Evolutionary conservation across 2,329 filamentous ascomycete genomes (phyloP), one percentile per base, ranked within the genome.

Genomic region (Huntiella savannae): DNA sequence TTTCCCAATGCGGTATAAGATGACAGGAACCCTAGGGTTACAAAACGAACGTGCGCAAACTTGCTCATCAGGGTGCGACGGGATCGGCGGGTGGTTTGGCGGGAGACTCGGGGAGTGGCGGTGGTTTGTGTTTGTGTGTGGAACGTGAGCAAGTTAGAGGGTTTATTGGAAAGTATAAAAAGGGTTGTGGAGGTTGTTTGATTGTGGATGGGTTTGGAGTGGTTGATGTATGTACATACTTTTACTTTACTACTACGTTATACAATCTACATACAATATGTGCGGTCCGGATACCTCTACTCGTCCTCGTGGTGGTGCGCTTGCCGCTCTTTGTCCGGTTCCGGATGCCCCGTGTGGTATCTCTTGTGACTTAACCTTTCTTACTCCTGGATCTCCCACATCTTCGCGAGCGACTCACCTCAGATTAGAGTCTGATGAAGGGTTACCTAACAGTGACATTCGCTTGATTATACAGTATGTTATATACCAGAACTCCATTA

Each of bases 381-480:
- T 68, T 45, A 64, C 62, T 1, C 62, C 61, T 0, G 62, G 60
- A 5, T 54, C 57, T 16, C 63, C 63, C 2, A 54, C 54, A 16
- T 61, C 62, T 41, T 40, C 51, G 5, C 55, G 54, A 2, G 65
- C 66, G 3, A 69, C 66, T 2, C 65, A 68, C 43, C 62, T 61
- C 5, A 58, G 63, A 5, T 59, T 68, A 11, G 66, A 61, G 0
- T 59, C 59, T 2, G 56, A 54, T 17, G 46, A 51, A 54, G 1
- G 51, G 49, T 4, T 52, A 45, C 7, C 50, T 50, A 10, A 45
- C 51, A 4, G 51, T 46, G 5, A 32, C 22, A 50, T 65, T 35
- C 57, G 58, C 3, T 57, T 69, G 3, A 60, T 65, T 2, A 67
- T 69, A 11, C 66, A 69, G 67, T 70, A 52, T 53, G 64, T 54